Base-by-base conservation (phyloP, 192 early-diverging fungal species). In the Cladochytrium replicatum region DNA sequence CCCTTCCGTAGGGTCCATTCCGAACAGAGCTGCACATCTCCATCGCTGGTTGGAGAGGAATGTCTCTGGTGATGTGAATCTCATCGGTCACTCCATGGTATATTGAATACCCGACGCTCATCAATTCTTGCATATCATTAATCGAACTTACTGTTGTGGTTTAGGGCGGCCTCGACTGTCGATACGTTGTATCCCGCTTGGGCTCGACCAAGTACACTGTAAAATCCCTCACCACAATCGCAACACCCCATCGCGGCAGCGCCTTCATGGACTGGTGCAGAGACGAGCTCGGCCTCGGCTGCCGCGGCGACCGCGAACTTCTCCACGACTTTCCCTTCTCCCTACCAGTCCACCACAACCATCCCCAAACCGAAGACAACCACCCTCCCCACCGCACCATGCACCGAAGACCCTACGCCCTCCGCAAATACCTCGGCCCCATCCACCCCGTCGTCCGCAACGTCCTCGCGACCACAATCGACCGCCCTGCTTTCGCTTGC, bases 221-320 rank as follows among this genome's bases (percentile, higher is more conserved):
- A 4, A 72, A 70, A 13, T 87, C 91, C 4, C 63, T 97, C 29
- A 91, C 93, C 0, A 97, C 91, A 0, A 72, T 97, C 34, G 87
- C 86, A 6, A 97, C 93, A 4, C 93, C 93, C 29, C 93, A 97
- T 59, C 84, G 87, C 31, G 93, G 93, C 17, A 82, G 77, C 32
- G 77, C 85, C 7, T 84, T 97, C 61, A 97, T 93, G 91, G 89
- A 93, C 69, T 93, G 85, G 83, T 88, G 82, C 44, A 76, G 84
- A 11, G 87, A 93, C 58, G 74, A 84, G 38, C 64, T 93, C 43
- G 86, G 88, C 8, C 75, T 97, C 0, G 90, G 88, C 1, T 65
- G 80, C 45, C 46, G 60, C 8, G 43, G 54, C 2, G 56, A 67
- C 46, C n/a, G n/a, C n/a, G n/a, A n/a, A n/a, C n/a, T n/a, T n/a